phyloP scores from a whole-genome alignment of 768 basidiomycete genomes.

The Mrakia gelida region DNA sequence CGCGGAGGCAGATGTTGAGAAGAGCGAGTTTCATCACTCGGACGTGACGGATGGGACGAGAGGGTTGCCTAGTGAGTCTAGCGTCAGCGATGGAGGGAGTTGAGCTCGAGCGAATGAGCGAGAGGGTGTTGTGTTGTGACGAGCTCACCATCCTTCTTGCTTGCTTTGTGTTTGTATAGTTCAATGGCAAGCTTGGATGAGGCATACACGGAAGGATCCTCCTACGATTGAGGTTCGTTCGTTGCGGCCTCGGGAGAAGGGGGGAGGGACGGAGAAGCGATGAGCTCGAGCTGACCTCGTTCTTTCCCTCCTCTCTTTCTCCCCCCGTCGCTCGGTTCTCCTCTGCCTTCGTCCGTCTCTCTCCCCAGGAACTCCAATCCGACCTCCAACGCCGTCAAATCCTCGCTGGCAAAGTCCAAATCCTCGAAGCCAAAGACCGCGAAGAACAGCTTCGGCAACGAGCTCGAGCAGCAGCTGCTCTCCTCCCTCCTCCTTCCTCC shows the following conservation, averaged over 20 bases:
- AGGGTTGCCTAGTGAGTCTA: not conserved
- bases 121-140: not conserved
- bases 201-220: not conserved
- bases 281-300: not conserved
- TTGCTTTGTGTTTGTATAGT: not conserved
- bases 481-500: not conserved
- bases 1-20: constrained; percentile 51
- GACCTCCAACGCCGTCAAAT: not conserved
- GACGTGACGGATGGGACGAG: not conserved
- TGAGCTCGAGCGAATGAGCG: too few relatives aligned
- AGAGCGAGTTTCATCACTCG: constrained; percentile 36
- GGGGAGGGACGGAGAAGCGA: not conserved
- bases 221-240: not conserved
- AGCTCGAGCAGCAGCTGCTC: not conserved
- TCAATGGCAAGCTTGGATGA: constrained; percentile 17
- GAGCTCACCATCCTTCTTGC: not conserved
- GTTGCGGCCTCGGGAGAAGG: not conserved
- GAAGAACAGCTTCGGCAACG: constrained; percentile 13
- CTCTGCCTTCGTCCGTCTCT: not conserved
- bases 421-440: constrained; percentile 13
- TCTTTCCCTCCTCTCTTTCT: not conserved
- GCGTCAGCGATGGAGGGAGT: not conserved
- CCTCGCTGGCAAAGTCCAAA: not conserved
- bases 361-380: not conserved
- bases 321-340: not conserved